phyloP scores from a whole-genome alignment of 148 eudicot genomes.

The Camellia lanceoleosa region DNA sequence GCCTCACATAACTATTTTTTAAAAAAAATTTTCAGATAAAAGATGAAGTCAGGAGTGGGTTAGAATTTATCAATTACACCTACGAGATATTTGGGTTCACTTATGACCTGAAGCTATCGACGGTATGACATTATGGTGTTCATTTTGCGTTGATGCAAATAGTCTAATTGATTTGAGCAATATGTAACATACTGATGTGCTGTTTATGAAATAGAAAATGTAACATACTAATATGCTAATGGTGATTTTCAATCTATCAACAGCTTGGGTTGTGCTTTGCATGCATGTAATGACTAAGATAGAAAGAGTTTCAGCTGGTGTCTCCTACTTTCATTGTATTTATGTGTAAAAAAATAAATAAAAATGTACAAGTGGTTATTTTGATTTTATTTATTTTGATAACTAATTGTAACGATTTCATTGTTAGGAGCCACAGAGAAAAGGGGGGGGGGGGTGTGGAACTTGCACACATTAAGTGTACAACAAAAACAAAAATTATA shows the following conservation, averaged over 20 bases:
- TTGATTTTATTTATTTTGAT: no score
- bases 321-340: neutral
- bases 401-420: no score
- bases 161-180: neutral
- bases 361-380: no score
- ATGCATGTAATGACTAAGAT: neutral
- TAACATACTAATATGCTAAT: neutral
- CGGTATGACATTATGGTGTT: constrained; percentile 41
- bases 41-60: constrained; percentile 79
- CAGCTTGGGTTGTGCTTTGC: neutral
- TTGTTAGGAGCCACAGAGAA: no score
- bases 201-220: no score
- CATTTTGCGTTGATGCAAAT: neutral
- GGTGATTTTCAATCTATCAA: neutral
- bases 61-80: constrained; percentile 66
- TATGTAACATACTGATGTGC: neutral
- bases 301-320: neutral
- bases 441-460: no score
- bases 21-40: constrained; percentile 54
- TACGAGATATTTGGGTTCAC: constrained; percentile 84
- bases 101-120: constrained; percentile 89
- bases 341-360: no score
- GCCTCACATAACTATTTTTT: constrained; percentile 3
- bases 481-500: no score
- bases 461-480: no score